Conservation (phyloP, 2,329 filamentous ascomycete species). For the Metarhizium robertsii region DNA sequence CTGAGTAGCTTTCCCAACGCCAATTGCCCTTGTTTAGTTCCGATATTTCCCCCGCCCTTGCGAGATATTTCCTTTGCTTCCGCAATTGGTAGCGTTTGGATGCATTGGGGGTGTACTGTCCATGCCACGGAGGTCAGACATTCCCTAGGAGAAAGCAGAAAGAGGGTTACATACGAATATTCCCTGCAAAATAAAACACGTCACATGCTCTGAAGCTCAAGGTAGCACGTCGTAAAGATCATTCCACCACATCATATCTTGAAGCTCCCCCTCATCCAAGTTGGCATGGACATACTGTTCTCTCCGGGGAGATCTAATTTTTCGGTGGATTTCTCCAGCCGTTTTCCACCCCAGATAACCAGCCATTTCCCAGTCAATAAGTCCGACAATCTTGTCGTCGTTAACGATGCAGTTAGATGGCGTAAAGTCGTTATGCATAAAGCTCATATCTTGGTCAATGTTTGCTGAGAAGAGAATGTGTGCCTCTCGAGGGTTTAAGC, state of each 20-base stretch:
- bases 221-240: slow-evolving; percentile 10
- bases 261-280: slow-evolving; percentile 7
- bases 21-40: neutral
- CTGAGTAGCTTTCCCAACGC: neutral
- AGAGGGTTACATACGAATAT: neutral
- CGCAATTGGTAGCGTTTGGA: no score
- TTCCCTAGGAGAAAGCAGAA: neutral
- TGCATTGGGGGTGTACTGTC: no score
- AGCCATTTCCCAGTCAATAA: slow-evolving; percentile 34
- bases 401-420: slow-evolving; percentile 28
- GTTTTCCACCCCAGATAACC: slow-evolving; percentile 23
- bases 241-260: slow-evolving; percentile 11
- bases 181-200: neutral
- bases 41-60: neutral
- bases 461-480: slow-evolving; percentile 20
- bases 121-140: neutral
- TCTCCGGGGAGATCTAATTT: slow-evolving; percentile 14
- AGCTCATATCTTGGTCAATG: slow-evolving; percentile 17
- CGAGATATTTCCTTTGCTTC: no score
- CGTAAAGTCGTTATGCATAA: slow-evolving; percentile 31
- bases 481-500: neutral
- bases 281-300: slow-evolving; percentile 13
- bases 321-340: slow-evolving; percentile 17
- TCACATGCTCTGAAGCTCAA: neutral
- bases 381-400: slow-evolving; percentile 26